These are phyloP conservation scores for Scenedesmus sp. DNA, from an alignment of 163 green algal species.

Conservation along the genomic window DNA sequence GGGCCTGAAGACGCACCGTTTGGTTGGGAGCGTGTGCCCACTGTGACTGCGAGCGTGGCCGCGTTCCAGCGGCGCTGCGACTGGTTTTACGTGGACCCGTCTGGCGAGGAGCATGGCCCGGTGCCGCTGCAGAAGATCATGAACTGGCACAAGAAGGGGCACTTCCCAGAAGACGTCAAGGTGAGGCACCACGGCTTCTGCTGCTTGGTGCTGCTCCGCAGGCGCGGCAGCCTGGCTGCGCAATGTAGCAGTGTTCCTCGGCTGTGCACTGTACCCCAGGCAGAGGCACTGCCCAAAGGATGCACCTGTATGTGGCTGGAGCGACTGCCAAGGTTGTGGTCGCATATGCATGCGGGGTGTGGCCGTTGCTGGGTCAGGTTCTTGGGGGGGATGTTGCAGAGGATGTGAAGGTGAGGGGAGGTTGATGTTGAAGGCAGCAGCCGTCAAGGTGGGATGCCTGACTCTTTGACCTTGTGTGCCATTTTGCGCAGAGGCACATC, in stretches of 20 bases:
- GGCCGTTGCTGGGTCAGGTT: not conserved
- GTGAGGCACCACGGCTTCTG: too few species aligned
- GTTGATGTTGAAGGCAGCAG: too few species aligned
- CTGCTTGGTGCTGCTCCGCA: too few species aligned
- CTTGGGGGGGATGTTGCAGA: not conserved
- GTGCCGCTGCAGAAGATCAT: slow-evolving; percentile 41
- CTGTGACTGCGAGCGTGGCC: slow-evolving; percentile 10
- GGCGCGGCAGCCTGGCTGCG: too few species aligned
- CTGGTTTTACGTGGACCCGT: slow-evolving; percentile 55
- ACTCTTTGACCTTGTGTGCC: too few species aligned
- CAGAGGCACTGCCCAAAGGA: too few species aligned
- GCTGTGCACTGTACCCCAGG: too few species aligned
- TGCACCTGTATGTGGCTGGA: too few species aligned
- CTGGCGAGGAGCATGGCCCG: slow-evolving; percentile 52
- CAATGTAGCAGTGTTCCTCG: too few species aligned
- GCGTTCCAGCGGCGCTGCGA: slow-evolving; percentile 40
- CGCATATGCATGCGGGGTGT: not conserved
- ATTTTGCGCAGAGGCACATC: too few species aligned
- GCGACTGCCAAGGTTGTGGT: too few species aligned
- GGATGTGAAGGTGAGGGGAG: not conserved
- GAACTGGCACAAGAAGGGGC: slow-evolving; percentile 46
- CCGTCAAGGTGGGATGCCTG: too few species aligned
- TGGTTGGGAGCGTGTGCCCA: not conserved
- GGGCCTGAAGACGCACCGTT: not conserved
- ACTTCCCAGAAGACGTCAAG: slow-evolving; percentile 47